Conservation (phyloP, 768 basidiomycete genomes). For the Lactifluus rugatus region DNA sequence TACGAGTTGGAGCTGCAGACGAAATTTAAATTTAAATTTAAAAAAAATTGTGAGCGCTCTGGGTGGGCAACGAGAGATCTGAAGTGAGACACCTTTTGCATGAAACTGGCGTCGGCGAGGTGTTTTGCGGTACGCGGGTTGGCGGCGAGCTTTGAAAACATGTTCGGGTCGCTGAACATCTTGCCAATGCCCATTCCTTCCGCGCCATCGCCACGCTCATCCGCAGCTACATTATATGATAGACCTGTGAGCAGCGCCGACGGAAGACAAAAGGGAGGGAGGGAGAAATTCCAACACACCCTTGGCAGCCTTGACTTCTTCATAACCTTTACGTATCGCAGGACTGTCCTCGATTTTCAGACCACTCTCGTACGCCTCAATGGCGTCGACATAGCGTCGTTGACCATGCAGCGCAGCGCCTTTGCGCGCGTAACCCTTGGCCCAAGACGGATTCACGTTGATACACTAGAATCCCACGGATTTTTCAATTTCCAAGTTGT, state of each 20-base stretch:
- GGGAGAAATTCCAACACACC: constrained; percentile 32
- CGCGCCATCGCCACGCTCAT: constrained; percentile 31
- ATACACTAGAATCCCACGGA: constrained; percentile 51
- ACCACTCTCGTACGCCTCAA: constrained; percentile 73
- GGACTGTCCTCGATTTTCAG: constrained; percentile 76
- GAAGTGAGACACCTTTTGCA: constrained; percentile 43
- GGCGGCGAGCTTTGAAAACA: constrained; percentile 71
- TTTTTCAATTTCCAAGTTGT: too few species aligned
- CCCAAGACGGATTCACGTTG: constrained; percentile 69
- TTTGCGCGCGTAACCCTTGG: constrained; percentile 85
- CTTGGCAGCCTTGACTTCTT: constrained; percentile 82
- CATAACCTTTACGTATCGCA: constrained; percentile 74
- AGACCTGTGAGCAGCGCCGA: background rate
- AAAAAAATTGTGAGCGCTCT: background rate
- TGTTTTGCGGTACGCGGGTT: constrained; percentile 83
- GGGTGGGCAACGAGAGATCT: too few species aligned
- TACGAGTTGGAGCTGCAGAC: constrained; percentile 46
- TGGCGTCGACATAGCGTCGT: constrained; percentile 70
- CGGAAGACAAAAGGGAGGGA: background rate
- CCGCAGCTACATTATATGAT: constrained; percentile 25
- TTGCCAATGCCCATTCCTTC: constrained; percentile 58
- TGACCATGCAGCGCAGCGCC: constrained; percentile 89
- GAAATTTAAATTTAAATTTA: too few species aligned
- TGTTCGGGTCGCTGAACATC: constrained; percentile 76
- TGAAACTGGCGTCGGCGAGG: constrained; percentile 74